Percentiles rank a stretch among this genome's conserved stretches.
Conservation (phyloP, 306 rosid species). For the Rubus idaeus region DNA sequence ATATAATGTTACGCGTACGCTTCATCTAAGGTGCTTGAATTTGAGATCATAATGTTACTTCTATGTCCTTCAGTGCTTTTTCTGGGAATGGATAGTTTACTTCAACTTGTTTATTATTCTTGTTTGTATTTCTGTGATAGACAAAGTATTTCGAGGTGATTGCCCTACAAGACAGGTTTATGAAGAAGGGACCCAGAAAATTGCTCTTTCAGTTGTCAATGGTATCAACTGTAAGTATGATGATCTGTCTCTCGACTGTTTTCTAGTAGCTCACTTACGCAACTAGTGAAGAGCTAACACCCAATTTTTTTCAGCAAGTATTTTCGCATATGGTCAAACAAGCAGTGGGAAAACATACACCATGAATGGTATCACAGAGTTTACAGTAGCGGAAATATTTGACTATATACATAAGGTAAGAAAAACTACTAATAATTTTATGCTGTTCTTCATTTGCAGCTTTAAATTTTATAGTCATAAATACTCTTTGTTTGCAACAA, state of each 20-base stretch:
- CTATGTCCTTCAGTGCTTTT: neutral
- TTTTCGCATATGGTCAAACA: constrained; percentile 98
- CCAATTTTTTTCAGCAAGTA: constrained; percentile 64
- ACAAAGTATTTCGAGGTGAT: constrained; percentile 86
- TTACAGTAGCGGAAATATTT: constrained; percentile 86
- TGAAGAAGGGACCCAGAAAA: constrained; percentile 83
- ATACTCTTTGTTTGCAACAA: constrained; percentile 5
- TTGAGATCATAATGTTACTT: neutral
- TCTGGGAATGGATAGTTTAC: neutral
- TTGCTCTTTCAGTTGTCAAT: constrained; percentile 86
- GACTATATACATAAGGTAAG: constrained; percentile 78
- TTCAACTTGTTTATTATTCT: neutral
- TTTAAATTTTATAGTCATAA: neutral
- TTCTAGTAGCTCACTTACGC: constrained; percentile 30
- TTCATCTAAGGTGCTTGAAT: constrained; percentile 7
- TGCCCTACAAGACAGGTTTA: constrained; percentile 83
- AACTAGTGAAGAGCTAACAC: constrained; percentile 17
- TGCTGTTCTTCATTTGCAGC: constrained; percentile 14
- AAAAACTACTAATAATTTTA: constrained; percentile 12
- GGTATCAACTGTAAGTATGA: constrained; percentile 89
- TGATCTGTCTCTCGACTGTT: constrained; percentile 10
- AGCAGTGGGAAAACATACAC: constrained; percentile 99
- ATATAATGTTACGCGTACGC: constrained; percentile 18
- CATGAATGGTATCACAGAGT: constrained; percentile 94
- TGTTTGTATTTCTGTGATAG: constrained; percentile 46